Base-by-base conservation (phyloP, 495 filamentous ascomycete species). In the Daldinia grandis region DNA sequence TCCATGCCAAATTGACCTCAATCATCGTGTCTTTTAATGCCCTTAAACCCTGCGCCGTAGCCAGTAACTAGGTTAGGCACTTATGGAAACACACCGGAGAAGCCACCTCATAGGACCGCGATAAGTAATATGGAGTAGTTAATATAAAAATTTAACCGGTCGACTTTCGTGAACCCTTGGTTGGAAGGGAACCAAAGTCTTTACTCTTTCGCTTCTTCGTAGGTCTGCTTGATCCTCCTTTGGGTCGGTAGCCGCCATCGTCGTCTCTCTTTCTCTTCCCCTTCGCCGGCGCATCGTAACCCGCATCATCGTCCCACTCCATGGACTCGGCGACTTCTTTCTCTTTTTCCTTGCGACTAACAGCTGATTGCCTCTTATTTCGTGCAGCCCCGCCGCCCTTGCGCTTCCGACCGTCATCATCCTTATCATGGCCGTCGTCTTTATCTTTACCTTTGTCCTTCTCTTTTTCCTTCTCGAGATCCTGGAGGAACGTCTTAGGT, bases 401-500 rank as follows among this genome's bases (percentile, higher is more conserved):
- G 14, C 72, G 71, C 72, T 79, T 72, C 56, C 78, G 72, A 55
- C 71, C 69, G 66, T 74, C 68, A 55, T 82, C 73, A 35, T 82
- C 73, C 42, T 78, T 76, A 64, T 82, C 77, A 42, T 71, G 62
- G 7, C 47, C 55, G 31, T 74, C 82, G 25, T 75, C 75, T 21
- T 58, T 68, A 15, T 68, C 65, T 33, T 68, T 73, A 12, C 51
- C 58, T 42, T 68, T 69, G 55, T 75, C 80, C 55, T 68, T 79
- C 28, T 88, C 87, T 71, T 90, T 90, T 62, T 90, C 89, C 8
- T 88, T 74, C 76, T 95, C 93, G 58, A 89, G 90, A 71, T 94
- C 92, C 76, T 95, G 91, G 0, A 96, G 80, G 80, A 94, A 95
- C 21, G 91, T 90, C 63, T 93, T 88, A 0, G 93, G 93, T 62